Evolutionary conservation across 2,329 filamentous ascomycete species (phyloP).

Genomic region (Neopestalotiopsis sp.): DNA sequence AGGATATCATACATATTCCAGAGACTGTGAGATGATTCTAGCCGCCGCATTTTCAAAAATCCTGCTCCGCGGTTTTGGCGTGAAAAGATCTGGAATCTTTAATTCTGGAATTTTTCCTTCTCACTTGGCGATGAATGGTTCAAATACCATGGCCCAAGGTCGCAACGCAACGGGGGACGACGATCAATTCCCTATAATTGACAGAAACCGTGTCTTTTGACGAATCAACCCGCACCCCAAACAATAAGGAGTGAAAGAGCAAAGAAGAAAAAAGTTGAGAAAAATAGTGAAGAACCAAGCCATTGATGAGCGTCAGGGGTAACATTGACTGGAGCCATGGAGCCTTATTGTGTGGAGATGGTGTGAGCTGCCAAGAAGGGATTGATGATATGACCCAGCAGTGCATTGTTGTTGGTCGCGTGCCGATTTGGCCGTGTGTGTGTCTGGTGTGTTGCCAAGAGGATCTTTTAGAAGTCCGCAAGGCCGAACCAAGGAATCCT

Average conservation of each 20-base stretch:
- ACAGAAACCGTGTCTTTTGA: neutral
- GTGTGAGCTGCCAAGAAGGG: constrained; percentile 1
- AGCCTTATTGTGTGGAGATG: constrained; percentile 4
- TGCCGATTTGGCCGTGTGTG: neutral
- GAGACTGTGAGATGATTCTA: neutral
- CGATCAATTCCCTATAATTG: neutral
- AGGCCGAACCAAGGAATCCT: neutral
- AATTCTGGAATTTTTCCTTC: neutral
- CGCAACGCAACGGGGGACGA: neutral
- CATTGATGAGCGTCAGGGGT: neutral
- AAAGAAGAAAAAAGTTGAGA: neutral
- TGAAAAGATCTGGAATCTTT: neutral
- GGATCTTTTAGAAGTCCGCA: neutral
- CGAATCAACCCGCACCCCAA: neutral
- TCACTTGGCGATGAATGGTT: neutral
- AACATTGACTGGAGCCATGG: neutral
- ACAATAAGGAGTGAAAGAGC: neutral
- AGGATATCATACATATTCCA: neutral
- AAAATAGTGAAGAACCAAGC: neutral
- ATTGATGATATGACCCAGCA: neutral
- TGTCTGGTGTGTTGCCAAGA: neutral
- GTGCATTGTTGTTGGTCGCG: neutral
- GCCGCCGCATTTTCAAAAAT: neutral
- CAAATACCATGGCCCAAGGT: neutral
- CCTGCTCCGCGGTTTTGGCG: neutral